phyloP scores from a whole-genome alignment of 2,329 filamentous ascomycete genomes.

The Coniochaeta prunicola region DNA sequence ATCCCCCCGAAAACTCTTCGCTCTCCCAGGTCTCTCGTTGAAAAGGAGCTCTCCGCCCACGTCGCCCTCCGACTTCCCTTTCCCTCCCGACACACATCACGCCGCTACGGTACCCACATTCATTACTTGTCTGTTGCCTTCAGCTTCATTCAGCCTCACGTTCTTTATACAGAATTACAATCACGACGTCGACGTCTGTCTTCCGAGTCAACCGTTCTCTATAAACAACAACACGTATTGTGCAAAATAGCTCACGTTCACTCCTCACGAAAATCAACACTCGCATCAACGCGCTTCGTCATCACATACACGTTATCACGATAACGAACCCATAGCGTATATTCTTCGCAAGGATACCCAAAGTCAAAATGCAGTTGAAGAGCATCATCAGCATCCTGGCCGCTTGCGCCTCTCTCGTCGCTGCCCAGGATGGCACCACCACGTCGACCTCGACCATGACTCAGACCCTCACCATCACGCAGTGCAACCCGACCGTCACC shows the following conservation, averaged over 20 bases:
- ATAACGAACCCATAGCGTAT: background rate
- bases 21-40: background rate
- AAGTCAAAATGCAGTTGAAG: slow-evolving; percentile 38
- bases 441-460: slow-evolving; percentile 39
- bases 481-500: slow-evolving; percentile 34
- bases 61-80: background rate
- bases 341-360: slow-evolving; percentile 1
- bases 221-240: background rate
- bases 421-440: slow-evolving; percentile 27
- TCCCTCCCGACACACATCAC: background rate
- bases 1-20: slow-evolving; percentile 2
- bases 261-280: background rate
- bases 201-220: background rate
- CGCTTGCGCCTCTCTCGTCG: slow-evolving; percentile 28
- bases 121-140: background rate
- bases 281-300: background rate
- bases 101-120: slow-evolving; percentile 1
- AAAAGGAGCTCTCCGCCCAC: slow-evolving; percentile 1
- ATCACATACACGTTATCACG: background rate
- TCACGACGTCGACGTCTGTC: background rate
- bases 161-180: background rate
- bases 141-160: background rate
- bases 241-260: background rate
- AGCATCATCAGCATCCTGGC: slow-evolving; percentile 33
- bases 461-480: slow-evolving; percentile 37